Conservation (phyloP, 805 yeast species). For the Metschnikowia colocasiae region DNA sequence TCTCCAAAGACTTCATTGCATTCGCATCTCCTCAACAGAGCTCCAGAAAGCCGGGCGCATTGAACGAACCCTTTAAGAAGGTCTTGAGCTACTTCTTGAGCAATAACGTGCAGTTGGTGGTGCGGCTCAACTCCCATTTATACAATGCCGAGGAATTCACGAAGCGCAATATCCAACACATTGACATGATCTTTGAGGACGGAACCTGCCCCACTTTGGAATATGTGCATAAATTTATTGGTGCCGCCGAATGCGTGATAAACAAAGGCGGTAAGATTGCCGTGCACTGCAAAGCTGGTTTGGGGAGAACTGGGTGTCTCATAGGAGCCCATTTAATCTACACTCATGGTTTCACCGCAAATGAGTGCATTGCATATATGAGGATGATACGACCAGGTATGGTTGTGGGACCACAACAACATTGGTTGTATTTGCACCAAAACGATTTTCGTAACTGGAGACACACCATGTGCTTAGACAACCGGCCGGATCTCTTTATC, state of each 20-base stretch:
- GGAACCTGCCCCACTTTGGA: conserved; percentile 97
- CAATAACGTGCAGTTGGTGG: conserved; percentile 81
- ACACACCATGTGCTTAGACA: conserved; percentile 80
- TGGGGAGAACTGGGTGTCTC: conserved; percentile 96
- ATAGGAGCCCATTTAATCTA: conserved; percentile 96
- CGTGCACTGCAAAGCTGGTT: conserved; percentile 98
- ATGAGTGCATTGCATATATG: conserved; percentile 94
- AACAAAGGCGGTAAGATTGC: conserved; percentile 89
- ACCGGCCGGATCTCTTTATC: conserved; percentile 58
- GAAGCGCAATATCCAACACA: conserved; percentile 76
- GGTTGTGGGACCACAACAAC: conserved; percentile 99
- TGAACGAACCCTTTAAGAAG: conserved; percentile 74
- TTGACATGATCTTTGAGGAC: conserved; percentile 96
- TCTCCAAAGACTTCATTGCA: conserved; percentile 92
- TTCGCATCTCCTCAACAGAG: conserved; percentile 93
- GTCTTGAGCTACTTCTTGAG: conserved; percentile 74
- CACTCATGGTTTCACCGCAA: conserved; percentile 95
- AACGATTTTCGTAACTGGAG: conserved; percentile 96
- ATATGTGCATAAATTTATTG: conserved; percentile 86
- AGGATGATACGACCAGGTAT: conserved; percentile 96
- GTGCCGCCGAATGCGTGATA: conserved; percentile 90
- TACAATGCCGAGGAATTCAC: conserved; percentile 85
- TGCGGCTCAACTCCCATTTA: conserved; percentile 85
- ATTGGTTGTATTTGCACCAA: conserved; percentile 95
- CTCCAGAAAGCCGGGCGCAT: conserved; percentile 39